Base-by-base conservation (phyloP, 2,329 filamentous ascomycete species). In the Cytospora chrysosperma region DNA sequence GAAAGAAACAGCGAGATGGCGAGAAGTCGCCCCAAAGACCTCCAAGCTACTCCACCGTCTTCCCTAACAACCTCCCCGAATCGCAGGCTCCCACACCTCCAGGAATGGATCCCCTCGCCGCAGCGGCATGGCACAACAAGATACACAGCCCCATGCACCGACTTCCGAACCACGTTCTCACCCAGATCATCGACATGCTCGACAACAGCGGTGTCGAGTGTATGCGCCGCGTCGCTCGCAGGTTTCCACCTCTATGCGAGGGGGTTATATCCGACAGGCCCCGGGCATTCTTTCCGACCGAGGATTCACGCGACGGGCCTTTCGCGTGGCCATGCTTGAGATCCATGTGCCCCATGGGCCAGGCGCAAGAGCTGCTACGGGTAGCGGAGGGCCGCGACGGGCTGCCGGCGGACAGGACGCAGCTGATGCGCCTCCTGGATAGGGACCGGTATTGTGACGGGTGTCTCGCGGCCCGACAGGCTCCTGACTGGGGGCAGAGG, bases 181-280 rank as follows among this genome's bases (percentile, higher is more conserved):
- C 13, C 8, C 21, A 3, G n/a, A 32, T 62, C 4, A 58, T 62
- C 32, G 30, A 58, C 17, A 32, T 43, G 15, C 54, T 62, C n/a
- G 60, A 62, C 26, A 43, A 47, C 17, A 19, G 19, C n/a, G 60
- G 53, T 2, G 17, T 62, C 28, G 60, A 58, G 47, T 62, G 60
- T 19, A 32, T 62, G 7, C 60, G 60, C 15, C 60, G 60, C 26
- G 54, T 40, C 24, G 32, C 60, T 2, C 43, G 60, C 26, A 40
- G 10, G 26, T 62, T 57, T 3, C 47, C n/a, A 2, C 21, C 13
- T 3, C 13, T 57, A 2, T 62, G 54, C 32, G 47, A 21, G 6
- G 17, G 34, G 26, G 24, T 37, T 28, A 56, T 62, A n/a, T 24
- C n/a, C 30, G 13, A 21, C 2, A 26, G 60, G 27, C 56, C 56